Evolutionary conservation across 306 rosid species (phyloP), one percentile per base, ranked within the genome.

Genomic region (Ammopiptanthus mongolicus): DNA sequence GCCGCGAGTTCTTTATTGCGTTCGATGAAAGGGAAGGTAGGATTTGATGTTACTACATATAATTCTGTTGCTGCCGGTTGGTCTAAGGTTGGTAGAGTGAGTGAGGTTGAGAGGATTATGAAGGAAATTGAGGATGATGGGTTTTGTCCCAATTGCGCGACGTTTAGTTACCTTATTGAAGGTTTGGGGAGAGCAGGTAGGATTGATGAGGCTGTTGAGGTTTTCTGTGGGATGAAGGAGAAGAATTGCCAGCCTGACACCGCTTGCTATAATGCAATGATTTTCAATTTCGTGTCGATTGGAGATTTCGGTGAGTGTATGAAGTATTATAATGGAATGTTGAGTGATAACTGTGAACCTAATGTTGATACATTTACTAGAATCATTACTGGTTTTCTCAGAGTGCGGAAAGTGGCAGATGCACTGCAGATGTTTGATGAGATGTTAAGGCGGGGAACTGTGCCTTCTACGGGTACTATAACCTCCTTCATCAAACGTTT

Each of bases 351-450:
- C 8, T 91, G 91, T 72, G 78, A 83, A 71, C 97, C 98, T 2
- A 75, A 79, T 72, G 51, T 76, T 61, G 86, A 87, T 56, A 91
- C 97, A 1, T 91, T 76, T 80, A 68, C 77, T 63, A 88, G 80
- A 78, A 72, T 94, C 62, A 88, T 94, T 42, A 71, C 59, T 69
- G 89, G 75, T 19, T 85, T 88, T 41, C 88, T 94, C 11, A 90
- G 86, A 71, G 86, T 76, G 9, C 53, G 91, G 34, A 94, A 83
- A 70, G 97, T 90, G 23, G 96, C 97, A 0, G 96, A 90, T 74
- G 96, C 96, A 2, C 97, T 94, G 9, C 86, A 83, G 75, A 71
- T 86, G 85, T 91, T 94, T 58, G 98, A 94, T 80, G 96, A 88
- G 69, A 91, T 94, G 98, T 75, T 87, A 74, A 65, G 18, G 58